Conservation (phyloP, 1,139 yeast genomes). For the Zygoascus sp. region DNA sequence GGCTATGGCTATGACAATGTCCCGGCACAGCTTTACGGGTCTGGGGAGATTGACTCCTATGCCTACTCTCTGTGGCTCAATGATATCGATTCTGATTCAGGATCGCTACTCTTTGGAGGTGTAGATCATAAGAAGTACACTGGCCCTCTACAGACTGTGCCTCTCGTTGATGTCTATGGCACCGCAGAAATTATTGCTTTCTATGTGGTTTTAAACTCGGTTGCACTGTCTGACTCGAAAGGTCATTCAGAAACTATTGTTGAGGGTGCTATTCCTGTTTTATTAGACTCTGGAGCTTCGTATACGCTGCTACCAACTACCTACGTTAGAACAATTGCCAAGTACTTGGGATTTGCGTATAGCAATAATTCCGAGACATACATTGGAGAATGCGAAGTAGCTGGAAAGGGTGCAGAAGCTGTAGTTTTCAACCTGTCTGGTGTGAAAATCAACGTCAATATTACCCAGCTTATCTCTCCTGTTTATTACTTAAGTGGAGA, state of each 20-base stretch:
- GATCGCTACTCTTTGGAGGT: conserved; percentile 55
- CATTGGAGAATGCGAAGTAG: conserved; percentile 13
- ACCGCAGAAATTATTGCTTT: conserved; percentile 9
- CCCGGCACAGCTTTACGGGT: conserved; percentile 39
- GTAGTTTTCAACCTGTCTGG: conserved; percentile 31
- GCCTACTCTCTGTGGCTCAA: conserved; percentile 55
- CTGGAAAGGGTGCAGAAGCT: conserved; percentile 16
- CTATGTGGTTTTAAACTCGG: conserved; percentile 19
- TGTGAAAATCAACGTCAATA: conserved; percentile 27
- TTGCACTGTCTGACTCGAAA: conserved; percentile 14
- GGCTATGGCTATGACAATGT: conserved; percentile 18
- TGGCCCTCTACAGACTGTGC: conserved; percentile 38
- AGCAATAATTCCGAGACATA: conserved; percentile 18
- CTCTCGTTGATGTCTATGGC: conserved; percentile 20
- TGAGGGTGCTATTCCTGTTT: conserved; percentile 20
- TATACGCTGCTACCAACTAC: conserved; percentile 30
- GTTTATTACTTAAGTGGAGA: conserved; percentile 18
- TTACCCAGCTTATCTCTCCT: conserved; percentile 26
- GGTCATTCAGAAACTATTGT: conserved; percentile 14
- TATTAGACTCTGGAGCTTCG: conserved; percentile 39
- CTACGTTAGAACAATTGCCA: conserved; percentile 21
- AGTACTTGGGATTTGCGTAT: conserved; percentile 26
- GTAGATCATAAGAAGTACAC: conserved; percentile 51
- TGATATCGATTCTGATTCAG: conserved; percentile 38
- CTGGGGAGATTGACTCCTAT: conserved; percentile 44